These are phyloP conservation scores for Fusarium sublunatum DNA, from an alignment of 2,329 filamentous ascomycete genomes.

Conservation along the genomic window DNA sequence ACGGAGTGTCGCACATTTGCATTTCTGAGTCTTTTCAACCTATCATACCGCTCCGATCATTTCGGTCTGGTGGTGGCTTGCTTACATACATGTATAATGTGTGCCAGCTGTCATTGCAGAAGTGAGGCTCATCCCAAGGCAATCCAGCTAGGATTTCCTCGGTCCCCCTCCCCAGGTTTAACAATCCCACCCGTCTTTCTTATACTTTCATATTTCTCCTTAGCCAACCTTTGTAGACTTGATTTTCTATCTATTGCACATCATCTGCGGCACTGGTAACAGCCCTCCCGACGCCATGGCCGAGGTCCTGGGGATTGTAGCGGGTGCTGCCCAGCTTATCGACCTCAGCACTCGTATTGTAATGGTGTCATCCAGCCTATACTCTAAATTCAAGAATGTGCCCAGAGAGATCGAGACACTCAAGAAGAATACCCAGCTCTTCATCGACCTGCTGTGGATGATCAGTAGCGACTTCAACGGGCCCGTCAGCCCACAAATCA, in stretches of 20 bases:
- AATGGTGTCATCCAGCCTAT: background rate
- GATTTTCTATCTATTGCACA: no score
- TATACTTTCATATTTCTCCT: no score
- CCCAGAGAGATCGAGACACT: slow-evolving; percentile 1
- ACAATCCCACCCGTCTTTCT: no score
- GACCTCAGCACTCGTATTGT: slow-evolving; percentile 6
- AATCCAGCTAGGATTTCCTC: background rate
- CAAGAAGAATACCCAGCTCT: background rate
- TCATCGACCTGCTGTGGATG: background rate
- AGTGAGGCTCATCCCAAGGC: background rate
- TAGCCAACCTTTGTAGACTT: background rate
- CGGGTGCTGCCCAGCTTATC: background rate
- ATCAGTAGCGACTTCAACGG: slow-evolving; percentile 1
- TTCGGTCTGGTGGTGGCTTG: background rate
- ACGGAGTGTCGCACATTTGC: background rate
- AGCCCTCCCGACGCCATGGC: background rate
- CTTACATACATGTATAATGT: background rate
- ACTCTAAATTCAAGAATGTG: slow-evolving; percentile 2
- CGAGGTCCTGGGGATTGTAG: slow-evolving; percentile 5
- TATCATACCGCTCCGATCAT: background rate
- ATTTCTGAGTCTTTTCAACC: background rate
- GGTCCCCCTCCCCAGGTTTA: background rate
- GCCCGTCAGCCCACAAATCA: background rate
- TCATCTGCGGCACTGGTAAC: background rate
- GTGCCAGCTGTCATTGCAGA: background rate